Base-by-base conservation (phyloP, 495 filamentous ascomycete genomes). In the Talaromyces nanjingensis region DNA sequence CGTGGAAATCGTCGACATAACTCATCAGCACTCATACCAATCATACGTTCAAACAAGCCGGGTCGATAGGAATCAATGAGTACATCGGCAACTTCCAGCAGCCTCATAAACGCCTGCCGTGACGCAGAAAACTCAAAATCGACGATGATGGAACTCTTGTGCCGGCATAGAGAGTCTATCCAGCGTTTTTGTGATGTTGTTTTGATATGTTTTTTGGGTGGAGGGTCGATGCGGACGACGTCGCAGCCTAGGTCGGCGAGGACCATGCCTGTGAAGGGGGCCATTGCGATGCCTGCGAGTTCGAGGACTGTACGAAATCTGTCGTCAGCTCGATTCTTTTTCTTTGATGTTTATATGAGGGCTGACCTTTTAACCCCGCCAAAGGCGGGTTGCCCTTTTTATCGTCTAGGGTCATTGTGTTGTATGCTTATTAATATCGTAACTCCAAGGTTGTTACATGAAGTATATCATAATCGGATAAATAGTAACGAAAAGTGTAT, bases 211-310 rank as follows among this genome's bases (percentile, higher is more conserved):
- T 29, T 31, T 52, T 18, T 9, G n/a, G 29, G 6, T 34, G 45
- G 59, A 27, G 42, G 39, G 2, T 62, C 60, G 45, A 62, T 24
- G 25, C 60, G 42, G 24, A 62, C 60, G 7, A 62, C 60, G 11
- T 62, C 60, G 60, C 60, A 62, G 12, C 60, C 72, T 29, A 74
- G 57, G 25, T 74, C 72, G 47, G 67, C 69, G 49, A 71, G 60
- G 42, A 62, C 70, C 60, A 62, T 68, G 58, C 69, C 66, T 47
- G 65, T 60, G 33, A 72, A 67, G 37, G 69, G 63, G 18, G 68
- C 45, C 27, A 62, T 62, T 22, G 27, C 60, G 12, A 42, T 54
- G 7, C 60, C 60, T 20, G 42, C 60, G n/a, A 62, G 25, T 54
- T 62, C 60, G 29, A 62, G 45, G 2, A 62, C 60, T 62, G 20